phyloP scores from a whole-genome alignment of 495 filamentous ascomycete genomes.

The Aspergillus sclerotiicarbonarius region DNA sequence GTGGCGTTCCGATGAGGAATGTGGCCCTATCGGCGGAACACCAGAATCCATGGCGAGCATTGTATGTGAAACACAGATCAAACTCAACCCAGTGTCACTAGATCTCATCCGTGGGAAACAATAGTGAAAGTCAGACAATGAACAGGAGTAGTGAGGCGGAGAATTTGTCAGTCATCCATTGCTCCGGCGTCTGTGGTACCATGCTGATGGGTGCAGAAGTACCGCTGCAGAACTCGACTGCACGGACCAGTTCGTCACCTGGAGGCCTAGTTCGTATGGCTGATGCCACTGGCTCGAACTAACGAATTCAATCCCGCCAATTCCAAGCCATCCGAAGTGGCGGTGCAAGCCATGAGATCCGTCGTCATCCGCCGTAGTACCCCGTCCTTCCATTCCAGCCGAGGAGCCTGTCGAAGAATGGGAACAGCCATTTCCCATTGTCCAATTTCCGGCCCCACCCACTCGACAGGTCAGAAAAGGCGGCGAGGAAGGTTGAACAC shows the following conservation, averaged over 20 bases:
- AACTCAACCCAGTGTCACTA: neutral
- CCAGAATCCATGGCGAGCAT: neutral
- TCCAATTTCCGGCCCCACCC: neutral
- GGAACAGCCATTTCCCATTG: neutral
- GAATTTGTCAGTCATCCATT: conserved; percentile 2
- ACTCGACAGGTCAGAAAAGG: neutral
- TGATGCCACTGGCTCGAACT: neutral
- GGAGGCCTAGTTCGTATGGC: neutral
- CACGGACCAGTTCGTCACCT: neutral
- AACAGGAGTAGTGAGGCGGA: conserved; percentile 1
- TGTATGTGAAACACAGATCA: neutral
- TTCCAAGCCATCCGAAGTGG: neutral
- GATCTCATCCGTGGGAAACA: neutral
- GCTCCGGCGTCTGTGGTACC: neutral
- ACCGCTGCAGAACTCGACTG: neutral
- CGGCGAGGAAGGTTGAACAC: neutral
- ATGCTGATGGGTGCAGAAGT: neutral
- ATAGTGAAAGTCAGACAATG: neutral
- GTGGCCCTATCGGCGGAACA: neutral
- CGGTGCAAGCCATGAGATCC: too few relatives aligned
- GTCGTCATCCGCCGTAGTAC: neutral
- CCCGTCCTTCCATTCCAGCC: neutral
- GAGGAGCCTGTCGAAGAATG: neutral
- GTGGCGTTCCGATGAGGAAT: neutral
- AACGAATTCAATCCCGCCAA: neutral